These are phyloP conservation scores for Chytriomyces sp. DNA, from an alignment of 192 early-diverging fungal species.

Conservation along the genomic window DNA sequence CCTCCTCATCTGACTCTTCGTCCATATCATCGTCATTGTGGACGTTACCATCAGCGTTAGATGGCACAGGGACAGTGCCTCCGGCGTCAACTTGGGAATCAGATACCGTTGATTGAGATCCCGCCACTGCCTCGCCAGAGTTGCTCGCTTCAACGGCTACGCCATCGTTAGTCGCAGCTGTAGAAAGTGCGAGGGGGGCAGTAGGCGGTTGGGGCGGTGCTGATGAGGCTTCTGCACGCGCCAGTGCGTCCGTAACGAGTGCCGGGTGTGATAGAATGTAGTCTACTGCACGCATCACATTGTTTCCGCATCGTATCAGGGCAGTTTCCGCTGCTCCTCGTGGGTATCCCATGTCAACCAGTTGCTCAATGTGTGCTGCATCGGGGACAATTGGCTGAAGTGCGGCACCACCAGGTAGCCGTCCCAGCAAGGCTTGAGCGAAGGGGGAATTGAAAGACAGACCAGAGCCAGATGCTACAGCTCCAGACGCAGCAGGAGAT, in stretches of 20 bases:
- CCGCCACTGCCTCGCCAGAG: conserved; percentile 14
- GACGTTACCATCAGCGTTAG: neutral
- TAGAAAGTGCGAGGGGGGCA: conserved; percentile 15
- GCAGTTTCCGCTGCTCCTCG: conserved; percentile 76
- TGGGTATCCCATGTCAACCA: conserved; percentile 88
- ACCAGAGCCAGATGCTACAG: neutral
- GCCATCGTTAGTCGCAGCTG: conserved; percentile 9
- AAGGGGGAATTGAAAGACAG: neutral
- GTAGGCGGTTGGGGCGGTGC: conserved; percentile 20
- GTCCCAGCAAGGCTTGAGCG: conserved; percentile 14
- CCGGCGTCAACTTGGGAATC: conserved; percentile 5
- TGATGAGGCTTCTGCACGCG: conserved; percentile 43
- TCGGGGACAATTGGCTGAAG: conserved; percentile 59
- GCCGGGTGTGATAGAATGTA: conserved; percentile 77
- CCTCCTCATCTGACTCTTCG: neutral
- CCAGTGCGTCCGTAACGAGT: conserved; percentile 32
- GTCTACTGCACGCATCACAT: conserved; percentile 79
- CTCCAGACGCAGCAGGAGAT: neutral
- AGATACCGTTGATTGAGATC: neutral
- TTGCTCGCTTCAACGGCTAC: conserved; percentile 22
- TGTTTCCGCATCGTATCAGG: conserved; percentile 74
- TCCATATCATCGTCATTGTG: conserved; percentile 5
- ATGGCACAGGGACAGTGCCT: neutral
- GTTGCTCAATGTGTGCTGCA: conserved; percentile 63
- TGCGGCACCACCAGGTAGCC: conserved; percentile 3